Evolutionary conservation across 192 early-diverging fungal species (phyloP), one percentile per base, ranked within the genome.

Genomic region (Coemansia sp.): DNA sequence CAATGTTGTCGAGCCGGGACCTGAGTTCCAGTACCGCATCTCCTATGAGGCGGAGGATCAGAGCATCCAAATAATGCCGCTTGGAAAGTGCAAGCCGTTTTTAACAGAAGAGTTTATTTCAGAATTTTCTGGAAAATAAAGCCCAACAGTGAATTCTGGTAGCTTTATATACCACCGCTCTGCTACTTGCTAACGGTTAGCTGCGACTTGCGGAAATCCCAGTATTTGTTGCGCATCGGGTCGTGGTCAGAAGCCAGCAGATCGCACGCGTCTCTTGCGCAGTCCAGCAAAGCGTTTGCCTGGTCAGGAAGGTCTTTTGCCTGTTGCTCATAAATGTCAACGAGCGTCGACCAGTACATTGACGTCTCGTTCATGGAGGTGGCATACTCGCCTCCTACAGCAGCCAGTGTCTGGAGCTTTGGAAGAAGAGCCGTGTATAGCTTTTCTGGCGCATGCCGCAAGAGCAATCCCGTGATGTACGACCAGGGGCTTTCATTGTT

Each of bases 401-500:
- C 52, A 28, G 72, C 68, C 42, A 81, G 55, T 22, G 19, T 55
- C 28, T 64, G 61, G 27, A 81, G 62, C 15, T 47, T 64, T 8
- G 79, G 68, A 61, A 76, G 37, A 31, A 81, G 70, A 27, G 64
- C 55, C 3, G 45, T 57, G 40, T 65, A 55, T 19, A 81, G 58
- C 57, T 50, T 62, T 28, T 22, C 59, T 4, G 69, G 74, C 7
- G 74, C 72, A 62, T 76, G 74, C 7, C 74, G 62, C 33, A 66
- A 28, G 34, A 81, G 61, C 56, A 81, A 28, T 84, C 92, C 96
- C 61, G 83, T 67, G 34, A 97, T 61, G 72, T 98, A 99, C 28
- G 87, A 83, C 94, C 94, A 99, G 29, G 96, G 87, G 58, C 94
- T 92, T 60, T 92, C 87, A 74, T 99, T 99, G 55, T 88, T 87